These are phyloP conservation scores for Solanum commersonii DNA, from an alignment of 257 asterid genomes.

Conservation along the genomic window DNA sequence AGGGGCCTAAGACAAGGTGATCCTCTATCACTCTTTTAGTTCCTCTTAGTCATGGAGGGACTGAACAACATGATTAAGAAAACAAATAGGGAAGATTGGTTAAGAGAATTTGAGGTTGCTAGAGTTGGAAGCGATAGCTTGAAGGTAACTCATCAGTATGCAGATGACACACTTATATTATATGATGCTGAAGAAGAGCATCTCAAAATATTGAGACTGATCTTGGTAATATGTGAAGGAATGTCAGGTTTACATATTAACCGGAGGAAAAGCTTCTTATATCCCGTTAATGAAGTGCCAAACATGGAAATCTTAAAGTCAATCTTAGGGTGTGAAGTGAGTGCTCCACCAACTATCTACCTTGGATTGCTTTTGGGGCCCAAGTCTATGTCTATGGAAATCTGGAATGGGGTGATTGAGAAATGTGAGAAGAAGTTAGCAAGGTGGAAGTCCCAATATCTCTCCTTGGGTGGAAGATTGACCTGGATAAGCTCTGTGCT, in stretches of 20 bases:
- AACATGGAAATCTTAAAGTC: background rate
- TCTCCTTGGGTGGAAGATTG: background rate
- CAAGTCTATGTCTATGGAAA: background rate
- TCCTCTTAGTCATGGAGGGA: background rate
- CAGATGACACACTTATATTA: background rate
- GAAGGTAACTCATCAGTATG: background rate
- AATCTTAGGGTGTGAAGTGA: background rate
- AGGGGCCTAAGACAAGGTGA: background rate
- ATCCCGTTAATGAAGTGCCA: background rate
- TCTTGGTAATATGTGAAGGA: background rate
- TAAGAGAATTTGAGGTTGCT: background rate
- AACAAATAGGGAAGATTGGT: background rate
- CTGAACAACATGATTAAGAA: background rate
- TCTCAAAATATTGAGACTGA: background rate
- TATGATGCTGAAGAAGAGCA: background rate
- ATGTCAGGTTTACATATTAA: background rate
- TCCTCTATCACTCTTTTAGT: background rate
- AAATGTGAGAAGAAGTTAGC: background rate
- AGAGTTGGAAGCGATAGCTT: background rate
- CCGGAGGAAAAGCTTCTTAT: background rate
- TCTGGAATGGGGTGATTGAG: background rate
- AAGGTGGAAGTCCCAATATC: background rate
- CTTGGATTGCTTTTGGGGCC: background rate
- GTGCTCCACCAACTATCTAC: background rate
- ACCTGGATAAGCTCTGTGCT: background rate